Conservation (phyloP, 139 green algal species). For the Chlamydomonas asymmetrica region DNA sequence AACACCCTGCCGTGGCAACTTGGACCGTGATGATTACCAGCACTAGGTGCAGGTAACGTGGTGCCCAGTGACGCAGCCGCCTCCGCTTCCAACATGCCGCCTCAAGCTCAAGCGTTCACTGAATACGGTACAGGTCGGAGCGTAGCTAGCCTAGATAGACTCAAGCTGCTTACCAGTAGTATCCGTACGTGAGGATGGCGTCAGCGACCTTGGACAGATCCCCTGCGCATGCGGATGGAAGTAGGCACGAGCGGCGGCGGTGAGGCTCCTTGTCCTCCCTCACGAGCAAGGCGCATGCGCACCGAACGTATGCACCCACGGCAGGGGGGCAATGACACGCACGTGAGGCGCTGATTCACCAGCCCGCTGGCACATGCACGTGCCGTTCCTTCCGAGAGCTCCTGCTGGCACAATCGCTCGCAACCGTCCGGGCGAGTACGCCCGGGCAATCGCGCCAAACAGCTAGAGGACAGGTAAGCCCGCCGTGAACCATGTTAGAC, state of each 20-base stretch:
- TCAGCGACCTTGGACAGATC: conserved; percentile 22
- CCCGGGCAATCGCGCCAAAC: background rate
- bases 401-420: background rate
- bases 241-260: background rate
- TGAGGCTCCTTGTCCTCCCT: too few species aligned
- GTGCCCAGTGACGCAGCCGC: background rate
- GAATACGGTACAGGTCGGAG: too few species aligned
- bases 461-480: background rate
- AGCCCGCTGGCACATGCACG: too few species aligned
- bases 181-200: conserved; percentile 52
- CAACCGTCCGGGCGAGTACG: background rate
- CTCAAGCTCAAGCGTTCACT: background rate
- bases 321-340: too few species aligned
- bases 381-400: background rate
- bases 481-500: background rate
- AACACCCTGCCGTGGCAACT: too few species aligned
- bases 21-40: too few species aligned
- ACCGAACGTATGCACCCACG: too few species aligned
- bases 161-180: conserved; percentile 51
- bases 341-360: too few species aligned
- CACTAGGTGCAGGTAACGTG: background rate
- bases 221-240: background rate
- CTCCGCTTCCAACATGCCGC: too few species aligned
- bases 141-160: too few species aligned
- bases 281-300: too few species aligned